Evolutionary conservation across 2,329 filamentous ascomycete genomes (phyloP), one percentile per base, ranked within the genome.

Genomic region (Elsinoe fawcettii): DNA sequence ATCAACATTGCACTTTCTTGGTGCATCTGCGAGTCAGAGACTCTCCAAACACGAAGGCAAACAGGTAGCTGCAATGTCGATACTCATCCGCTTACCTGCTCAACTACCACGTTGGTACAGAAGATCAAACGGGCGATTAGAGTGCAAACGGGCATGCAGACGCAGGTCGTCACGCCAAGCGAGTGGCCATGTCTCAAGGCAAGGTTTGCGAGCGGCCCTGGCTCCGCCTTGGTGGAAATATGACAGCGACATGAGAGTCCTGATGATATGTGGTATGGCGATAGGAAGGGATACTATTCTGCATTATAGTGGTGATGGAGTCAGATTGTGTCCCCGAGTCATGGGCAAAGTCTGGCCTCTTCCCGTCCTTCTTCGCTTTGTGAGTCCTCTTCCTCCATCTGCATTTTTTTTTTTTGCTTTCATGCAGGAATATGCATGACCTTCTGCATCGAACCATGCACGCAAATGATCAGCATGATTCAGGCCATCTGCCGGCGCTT

Each of bases 71-170:
- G 6, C 14, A n/a, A 30, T 49, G n/a, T 16, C 12, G 27, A 34
- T 16, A 12, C 46, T 34, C n/a, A 51, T 25, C 46, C 34, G 46
- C 46, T 51, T 51, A 51, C 27, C 25, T 51, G 46, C 46, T 51
- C 25, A 51, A n/a, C 25, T 16, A n/a, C 25, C 46, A 6, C 16
- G 46, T 16, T 18, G 30, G 30, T 51, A 18, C 25, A 16, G 12
- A 34, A 16, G 46, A 22, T 34, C 46, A 51, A 51, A 51, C 46
- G 46, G 46, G 32, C 41, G 25, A 51, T 20, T 51, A 51, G 46
- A 18, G 30, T 32, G 25, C 27, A 32, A 34, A 51, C 46, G 46
- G n/a, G 20, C 16, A n/a, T 5, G 4, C 9, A 46, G 18, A n/a
- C 11, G 34, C 9, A 37, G 9, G 34, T 25, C 20, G 11, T 8